phyloP scores from a whole-genome alignment of 2,329 filamentous ascomycete species.

The Ramularia collo-cygni region DNA sequence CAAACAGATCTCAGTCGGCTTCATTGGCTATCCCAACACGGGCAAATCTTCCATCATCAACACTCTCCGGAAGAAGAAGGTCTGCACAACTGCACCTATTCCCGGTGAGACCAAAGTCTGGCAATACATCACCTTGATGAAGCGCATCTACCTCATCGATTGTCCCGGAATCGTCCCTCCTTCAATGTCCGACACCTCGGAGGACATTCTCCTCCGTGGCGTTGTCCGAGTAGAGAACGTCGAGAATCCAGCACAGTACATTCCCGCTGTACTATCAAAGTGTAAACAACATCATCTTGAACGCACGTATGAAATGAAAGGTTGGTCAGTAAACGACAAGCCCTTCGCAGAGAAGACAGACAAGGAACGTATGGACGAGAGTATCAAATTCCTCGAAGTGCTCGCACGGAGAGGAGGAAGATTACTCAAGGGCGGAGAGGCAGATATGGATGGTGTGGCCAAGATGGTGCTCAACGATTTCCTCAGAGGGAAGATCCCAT shows the following conservation, averaged over 20 bases:
- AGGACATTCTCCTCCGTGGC: slow-evolving; percentile 82
- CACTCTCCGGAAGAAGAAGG: slow-evolving; percentile 87
- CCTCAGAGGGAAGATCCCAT: slow-evolving; percentile 87
- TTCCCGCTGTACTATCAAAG: slow-evolving; percentile 69
- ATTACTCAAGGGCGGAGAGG: slow-evolving; percentile 84
- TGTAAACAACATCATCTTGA: slow-evolving; percentile 86
- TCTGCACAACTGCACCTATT: slow-evolving; percentile 87
- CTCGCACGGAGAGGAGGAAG: slow-evolving; percentile 82
- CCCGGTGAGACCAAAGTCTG: slow-evolving; percentile 96
- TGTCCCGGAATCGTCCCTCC: slow-evolving; percentile 95
- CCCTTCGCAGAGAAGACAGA: slow-evolving; percentile 22
- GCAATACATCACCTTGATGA: slow-evolving; percentile 96
- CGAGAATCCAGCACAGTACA: slow-evolving; percentile 93
- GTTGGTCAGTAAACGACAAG: slow-evolving; percentile 44
- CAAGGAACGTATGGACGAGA: slow-evolving; percentile 43
- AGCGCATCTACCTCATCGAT: slow-evolving; percentile 89
- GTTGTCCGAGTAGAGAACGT: slow-evolving; percentile 95
- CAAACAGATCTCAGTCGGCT: slow-evolving; percentile 89
- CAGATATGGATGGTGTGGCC: slow-evolving; percentile 87
- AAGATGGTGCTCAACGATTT: slow-evolving; percentile 98
- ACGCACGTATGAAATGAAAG: slow-evolving; percentile 82
- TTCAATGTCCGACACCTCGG: slow-evolving; percentile 71
- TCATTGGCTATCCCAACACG: slow-evolving; percentile 86
- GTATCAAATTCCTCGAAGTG: slow-evolving; percentile 77
- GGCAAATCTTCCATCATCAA: slow-evolving; percentile 98